phyloP scores from a whole-genome alignment of 805 yeast species.

The Saturnispora ahearnii region DNA sequence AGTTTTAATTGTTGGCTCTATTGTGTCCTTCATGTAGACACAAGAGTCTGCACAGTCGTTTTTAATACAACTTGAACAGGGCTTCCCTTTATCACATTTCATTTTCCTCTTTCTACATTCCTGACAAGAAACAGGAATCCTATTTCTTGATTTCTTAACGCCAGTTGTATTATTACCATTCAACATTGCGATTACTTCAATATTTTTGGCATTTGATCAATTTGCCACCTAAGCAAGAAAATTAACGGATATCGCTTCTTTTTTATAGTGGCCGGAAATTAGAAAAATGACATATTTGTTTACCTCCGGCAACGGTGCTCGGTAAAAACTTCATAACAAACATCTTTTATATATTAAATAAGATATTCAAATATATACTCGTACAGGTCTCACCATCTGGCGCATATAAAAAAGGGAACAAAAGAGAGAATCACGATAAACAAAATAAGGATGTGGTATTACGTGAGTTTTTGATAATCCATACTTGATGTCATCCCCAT shows the following conservation, averaged over 20 bases:
- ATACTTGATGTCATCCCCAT: not conserved
- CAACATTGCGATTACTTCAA: not conserved
- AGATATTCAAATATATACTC: not conserved
- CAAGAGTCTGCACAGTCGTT: slow-evolving; percentile 32
- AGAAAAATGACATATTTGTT: not conserved
- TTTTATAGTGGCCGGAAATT: not conserved
- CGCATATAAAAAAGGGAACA: not conserved
- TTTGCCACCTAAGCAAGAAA: not conserved
- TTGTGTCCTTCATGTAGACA: slow-evolving; percentile 33
- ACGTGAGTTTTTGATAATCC: not conserved
- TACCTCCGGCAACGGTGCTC: not conserved
- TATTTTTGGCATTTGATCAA: not conserved
- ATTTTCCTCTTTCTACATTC: slow-evolving; percentile 40
- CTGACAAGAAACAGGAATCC: slow-evolving; percentile 39
- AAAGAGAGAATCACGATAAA: not conserved
- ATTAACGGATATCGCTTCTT: not conserved
- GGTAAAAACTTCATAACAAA: not conserved
- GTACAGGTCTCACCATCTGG: too few species aligned
- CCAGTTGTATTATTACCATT: not conserved
- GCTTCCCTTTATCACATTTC: slow-evolving; percentile 34
- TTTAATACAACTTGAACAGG: slow-evolving; percentile 31
- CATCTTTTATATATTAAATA: not conserved
- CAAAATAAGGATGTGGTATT: not conserved
- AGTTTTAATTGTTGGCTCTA: slow-evolving; percentile 1
- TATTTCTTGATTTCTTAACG: slow-evolving; percentile 34